These are phyloP conservation scores for Debaryomycetaceae sp. DNA, from an alignment of 1,139 yeast genomes.

Conservation along the genomic window DNA sequence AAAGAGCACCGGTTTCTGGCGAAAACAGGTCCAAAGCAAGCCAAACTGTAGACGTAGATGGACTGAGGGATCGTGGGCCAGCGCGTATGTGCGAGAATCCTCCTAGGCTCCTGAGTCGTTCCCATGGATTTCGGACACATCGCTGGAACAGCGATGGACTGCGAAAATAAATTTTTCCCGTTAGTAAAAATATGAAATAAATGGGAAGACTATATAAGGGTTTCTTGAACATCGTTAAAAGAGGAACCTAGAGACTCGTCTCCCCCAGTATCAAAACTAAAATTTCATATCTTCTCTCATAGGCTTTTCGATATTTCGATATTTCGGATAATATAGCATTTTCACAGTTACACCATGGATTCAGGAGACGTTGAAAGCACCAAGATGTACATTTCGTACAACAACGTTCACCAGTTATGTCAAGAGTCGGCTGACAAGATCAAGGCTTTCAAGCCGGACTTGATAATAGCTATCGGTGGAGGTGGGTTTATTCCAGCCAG, in stretches of 20 bases:
- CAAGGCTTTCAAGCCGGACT: conserved; percentile 72
- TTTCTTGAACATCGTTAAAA: not conserved
- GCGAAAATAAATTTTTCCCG: not conserved
- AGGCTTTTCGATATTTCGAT: not conserved
- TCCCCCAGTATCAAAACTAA: not conserved
- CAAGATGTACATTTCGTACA: conserved; percentile 85
- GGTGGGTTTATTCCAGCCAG: conserved; percentile 98
- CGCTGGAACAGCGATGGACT: not conserved
- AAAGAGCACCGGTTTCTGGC: too few species aligned
- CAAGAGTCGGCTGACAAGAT: conserved; percentile 76
- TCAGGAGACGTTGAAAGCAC: conserved; percentile 32
- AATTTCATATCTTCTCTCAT: too few species aligned
- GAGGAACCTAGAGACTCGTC: not conserved
- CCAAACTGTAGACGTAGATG: not conserved
- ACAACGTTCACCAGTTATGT: conserved; percentile 89
- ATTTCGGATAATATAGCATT: not conserved
- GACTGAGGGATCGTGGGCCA: too few species aligned
- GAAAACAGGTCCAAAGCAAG: too few species aligned
- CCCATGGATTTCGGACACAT: not conserved
- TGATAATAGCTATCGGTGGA: conserved; percentile 88
- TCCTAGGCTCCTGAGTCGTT: not conserved
- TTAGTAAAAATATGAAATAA: too few species aligned
- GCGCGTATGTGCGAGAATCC: not conserved
- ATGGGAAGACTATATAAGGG: not conserved
- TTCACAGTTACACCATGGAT: conserved; percentile 19